Evolutionary conservation across 164 flowering plant genomes (phyloP), one percentile per base, ranked within the genome.

Genomic region (Nelumbo lutea): DNA sequence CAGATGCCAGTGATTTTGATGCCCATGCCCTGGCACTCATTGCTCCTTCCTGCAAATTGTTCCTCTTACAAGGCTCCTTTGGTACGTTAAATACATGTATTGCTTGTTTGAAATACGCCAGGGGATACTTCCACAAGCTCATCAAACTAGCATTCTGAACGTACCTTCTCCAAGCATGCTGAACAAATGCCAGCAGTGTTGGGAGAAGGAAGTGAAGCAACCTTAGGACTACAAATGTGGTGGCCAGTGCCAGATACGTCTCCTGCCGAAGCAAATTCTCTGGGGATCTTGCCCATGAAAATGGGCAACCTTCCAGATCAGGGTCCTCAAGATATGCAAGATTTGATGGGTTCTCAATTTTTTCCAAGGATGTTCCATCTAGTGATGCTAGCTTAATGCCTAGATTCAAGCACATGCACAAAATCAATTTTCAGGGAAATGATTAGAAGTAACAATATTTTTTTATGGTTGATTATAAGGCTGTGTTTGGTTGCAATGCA

Each of bases 251-350:
- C 71, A 95, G 79, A 76, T 88, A 95, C 4, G 93, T 87, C 73
- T 90, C 97, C 67, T 91, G 91, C 70, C 78, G 81, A 53, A 94
- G 81, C 74, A 88, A 59, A 70, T 90, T 88, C 79, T 86, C 97
- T 0, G 98, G 97, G 68, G 93, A 94, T 76, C 93, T 88, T 47
- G 96, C 95, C 95, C 96, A 90, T 51, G 90, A 79, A 75, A 90
- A 88, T 64, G 97, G 97, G 79, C 97, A 89, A 72, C 69, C 81
- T 85, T 90, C 96, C 59, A 48, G 77, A 68, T 84, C 86, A 5
- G 10, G 66, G 42, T 52, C 79, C 58, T 75, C 71, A 15, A 78
- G 84, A 60, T 83, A 81, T 46, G 73, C 85, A 41, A 74, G 80
- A 71, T 81, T 71, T 68, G 83, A 76, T 57, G 65, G 70, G 51